These are phyloP conservation scores for Fusarium agapanthi DNA, from an alignment of 2,329 filamentous ascomycete species.

Conservation along the genomic window DNA sequence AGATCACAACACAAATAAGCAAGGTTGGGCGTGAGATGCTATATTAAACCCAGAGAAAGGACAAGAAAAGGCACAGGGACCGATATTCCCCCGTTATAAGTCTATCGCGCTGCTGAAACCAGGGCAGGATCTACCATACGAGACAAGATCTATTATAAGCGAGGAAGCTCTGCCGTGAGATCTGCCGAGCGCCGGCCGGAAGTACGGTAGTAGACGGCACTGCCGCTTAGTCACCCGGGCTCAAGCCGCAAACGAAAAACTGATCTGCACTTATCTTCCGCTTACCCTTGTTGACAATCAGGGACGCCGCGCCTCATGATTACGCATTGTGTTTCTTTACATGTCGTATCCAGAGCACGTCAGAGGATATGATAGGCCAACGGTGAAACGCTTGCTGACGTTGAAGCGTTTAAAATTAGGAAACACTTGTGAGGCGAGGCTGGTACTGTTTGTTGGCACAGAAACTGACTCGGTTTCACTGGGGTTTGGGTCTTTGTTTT, in stretches of 20 bases:
- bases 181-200: neutral
- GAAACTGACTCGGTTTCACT: neutral
- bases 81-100: neutral
- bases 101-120: neutral
- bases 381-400: neutral
- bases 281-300: neutral
- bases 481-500: neutral
- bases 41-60: rapidly evolving
- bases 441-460: neutral
- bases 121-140: neutral
- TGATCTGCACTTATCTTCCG: neutral
- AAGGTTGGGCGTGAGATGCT: rapidly evolving
- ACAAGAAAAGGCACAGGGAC: neutral
- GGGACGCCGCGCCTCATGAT: neutral
- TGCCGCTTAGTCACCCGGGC: neutral
- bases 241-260: neutral
- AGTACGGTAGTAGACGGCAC: neutral
- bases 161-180: neutral
- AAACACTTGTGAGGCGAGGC: neutral
- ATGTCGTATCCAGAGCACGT: neutral
- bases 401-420: neutral
- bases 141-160: neutral
- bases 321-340: neutral
- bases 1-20: neutral
- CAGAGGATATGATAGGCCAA: neutral